A percentile compares a stretch with the other conserved stretches of the same genome.
phyloP scores from a whole-genome alignment of 2,329 filamentous ascomycete species.

The Venturia oleaginea region DNA sequence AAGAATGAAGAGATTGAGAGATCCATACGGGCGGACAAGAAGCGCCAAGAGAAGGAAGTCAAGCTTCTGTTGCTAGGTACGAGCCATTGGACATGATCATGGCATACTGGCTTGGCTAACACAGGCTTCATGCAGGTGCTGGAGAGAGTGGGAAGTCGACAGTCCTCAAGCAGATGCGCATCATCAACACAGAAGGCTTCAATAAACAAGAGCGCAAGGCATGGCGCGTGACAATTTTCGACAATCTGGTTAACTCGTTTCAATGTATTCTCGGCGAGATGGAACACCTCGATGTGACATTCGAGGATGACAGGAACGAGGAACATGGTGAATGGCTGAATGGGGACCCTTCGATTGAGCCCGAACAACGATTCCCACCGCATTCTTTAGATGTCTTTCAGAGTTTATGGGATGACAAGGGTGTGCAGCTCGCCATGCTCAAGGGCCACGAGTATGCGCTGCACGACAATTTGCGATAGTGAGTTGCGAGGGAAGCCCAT shows the following conservation, averaged over 20 bases:
- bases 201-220: conserved; percentile 81
- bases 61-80: conserved; percentile 88
- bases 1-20: conserved; percentile 71
- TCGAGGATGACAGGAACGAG: conserved; percentile 73
- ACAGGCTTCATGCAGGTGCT: conserved; percentile 53
- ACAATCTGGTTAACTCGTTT: conserved; percentile 87
- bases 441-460: conserved; percentile 96
- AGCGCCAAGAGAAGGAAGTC: conserved; percentile 75
- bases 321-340: conserved; percentile 61
- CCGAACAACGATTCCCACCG: conserved; percentile 68
- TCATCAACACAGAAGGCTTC: conserved; percentile 92
- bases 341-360: conserved; percentile 67
- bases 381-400: conserved; percentile 77
- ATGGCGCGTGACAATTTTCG: conserved; percentile 92
- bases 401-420: conserved; percentile 71
- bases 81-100: conserved; percentile 20
- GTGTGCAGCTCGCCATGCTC: conserved; percentile 77
- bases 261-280: conserved; percentile 86
- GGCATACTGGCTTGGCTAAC: conserved; percentile 11
- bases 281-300: conserved; percentile 71
- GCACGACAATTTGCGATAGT: conserved; percentile 94
- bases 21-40: conserved; percentile 77
- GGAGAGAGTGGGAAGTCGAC: conserved; percentile 95
- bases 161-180: conserved; percentile 96
- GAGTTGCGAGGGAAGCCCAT: conserved; percentile 30